Conservation (phyloP, 805 yeast species). For the Candida andamanensis region DNA sequence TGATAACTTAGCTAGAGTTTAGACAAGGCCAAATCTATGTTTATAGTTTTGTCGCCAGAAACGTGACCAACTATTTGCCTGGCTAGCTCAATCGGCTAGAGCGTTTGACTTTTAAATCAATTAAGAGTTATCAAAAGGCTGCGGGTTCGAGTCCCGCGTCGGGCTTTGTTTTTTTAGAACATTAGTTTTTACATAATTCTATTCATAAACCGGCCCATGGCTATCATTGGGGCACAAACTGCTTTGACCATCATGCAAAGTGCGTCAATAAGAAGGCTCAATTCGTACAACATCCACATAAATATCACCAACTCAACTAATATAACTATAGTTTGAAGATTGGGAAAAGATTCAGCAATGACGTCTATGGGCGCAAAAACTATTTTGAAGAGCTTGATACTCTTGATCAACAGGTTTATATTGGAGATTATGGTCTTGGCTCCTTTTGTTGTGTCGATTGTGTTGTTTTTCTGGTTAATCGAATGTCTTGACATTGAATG, state of each 20-base stretch:
- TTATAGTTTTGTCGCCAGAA: no score
- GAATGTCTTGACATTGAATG: no score
- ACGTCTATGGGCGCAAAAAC: conserved; percentile 38
- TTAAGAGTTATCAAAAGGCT: conserved; percentile 6
- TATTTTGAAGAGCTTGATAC: conserved; percentile 29
- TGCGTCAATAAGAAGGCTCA: conserved; percentile 38
- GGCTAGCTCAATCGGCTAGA: conserved; percentile 14
- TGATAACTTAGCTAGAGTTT: no score
- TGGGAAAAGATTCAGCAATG: conserved; percentile 32
- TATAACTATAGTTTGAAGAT: conserved; percentile 35
- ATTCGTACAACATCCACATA: conserved; percentile 38
- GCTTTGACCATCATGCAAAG: conserved; percentile 42
- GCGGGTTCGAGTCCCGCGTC: conserved; percentile 14
- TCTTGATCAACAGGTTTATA: conserved; percentile 28
- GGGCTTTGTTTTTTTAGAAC: conserved; percentile 7
- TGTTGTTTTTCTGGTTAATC: conserved; percentile 1
- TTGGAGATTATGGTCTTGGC: conserved; percentile 25
- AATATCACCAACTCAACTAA: conserved; percentile 33
- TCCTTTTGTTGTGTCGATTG: conserved; percentile 12
- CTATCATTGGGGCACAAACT: conserved; percentile 43
- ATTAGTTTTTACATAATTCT: conserved; percentile 24
- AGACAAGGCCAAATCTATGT: no score
- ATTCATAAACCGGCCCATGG: conserved; percentile 40
- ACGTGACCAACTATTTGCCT: no score
- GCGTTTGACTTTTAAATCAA: conserved; percentile 11